Conservation (phyloP, 441 rosid genomes). For the Erodium texanum region DNA sequence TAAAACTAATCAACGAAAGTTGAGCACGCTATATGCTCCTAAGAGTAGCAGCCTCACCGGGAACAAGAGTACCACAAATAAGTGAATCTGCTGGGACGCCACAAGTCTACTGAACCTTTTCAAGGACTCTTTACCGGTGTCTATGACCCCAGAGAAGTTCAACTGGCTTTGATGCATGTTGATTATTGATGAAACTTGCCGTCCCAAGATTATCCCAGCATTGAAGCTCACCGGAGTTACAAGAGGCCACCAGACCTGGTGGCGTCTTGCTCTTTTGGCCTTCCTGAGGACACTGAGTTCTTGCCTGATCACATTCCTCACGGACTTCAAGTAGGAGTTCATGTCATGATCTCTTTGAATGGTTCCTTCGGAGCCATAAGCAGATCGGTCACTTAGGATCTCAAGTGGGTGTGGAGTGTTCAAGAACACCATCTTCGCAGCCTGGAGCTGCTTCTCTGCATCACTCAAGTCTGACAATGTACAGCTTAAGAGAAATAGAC, state of each 20-base stretch:
- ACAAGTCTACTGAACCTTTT: constrained; percentile 57
- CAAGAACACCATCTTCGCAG: constrained; percentile 58
- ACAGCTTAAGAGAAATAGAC: constrained; percentile 50
- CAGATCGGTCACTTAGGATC: constrained; percentile 69
- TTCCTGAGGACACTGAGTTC: constrained; percentile 62
- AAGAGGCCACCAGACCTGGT: constrained; percentile 70
- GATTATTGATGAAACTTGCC: neutral
- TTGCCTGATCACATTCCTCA: constrained; percentile 53
- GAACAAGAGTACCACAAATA: constrained; percentile 58
- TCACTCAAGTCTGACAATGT: constrained; percentile 28
- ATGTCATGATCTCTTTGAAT: constrained; percentile 84
- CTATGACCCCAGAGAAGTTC: constrained; percentile 51
- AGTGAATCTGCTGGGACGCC: constrained; percentile 75
- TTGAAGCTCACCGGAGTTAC: constrained; percentile 24
- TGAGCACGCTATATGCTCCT: constrained; percentile 43
- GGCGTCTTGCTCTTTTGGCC: constrained; percentile 44
- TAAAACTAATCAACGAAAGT: constrained; percentile 25
- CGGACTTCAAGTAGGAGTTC: constrained; percentile 62
- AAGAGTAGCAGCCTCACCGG: constrained; percentile 55
- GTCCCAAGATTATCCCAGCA: neutral
- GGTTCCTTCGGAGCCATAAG: constrained; percentile 78
- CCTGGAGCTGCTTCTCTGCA: constrained; percentile 50
- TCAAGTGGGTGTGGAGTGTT: constrained; percentile 95
- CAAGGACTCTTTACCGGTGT: constrained; percentile 55
- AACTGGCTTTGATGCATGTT: neutral